phyloP scores from a whole-genome alignment of 345 rosid genomes.

The Clarkia xantiana region DNA sequence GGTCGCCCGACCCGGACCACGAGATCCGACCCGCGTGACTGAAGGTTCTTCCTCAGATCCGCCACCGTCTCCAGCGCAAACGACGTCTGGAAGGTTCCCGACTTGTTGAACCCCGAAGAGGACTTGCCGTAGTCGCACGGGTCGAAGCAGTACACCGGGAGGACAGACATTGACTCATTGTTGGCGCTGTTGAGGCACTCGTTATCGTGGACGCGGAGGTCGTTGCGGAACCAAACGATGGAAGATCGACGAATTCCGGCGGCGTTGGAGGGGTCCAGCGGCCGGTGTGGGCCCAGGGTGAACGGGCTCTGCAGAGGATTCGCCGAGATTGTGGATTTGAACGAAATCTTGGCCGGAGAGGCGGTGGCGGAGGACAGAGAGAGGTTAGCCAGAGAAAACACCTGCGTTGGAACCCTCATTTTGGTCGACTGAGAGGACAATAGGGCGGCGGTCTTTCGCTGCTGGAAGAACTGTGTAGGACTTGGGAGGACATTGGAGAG shows the following conservation, averaged over 20 bases:
- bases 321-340: constrained; percentile 71
- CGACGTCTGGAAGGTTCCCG: constrained; percentile 77
- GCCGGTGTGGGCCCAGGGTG: constrained; percentile 76
- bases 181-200: constrained; percentile 74
- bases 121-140: constrained; percentile 89
- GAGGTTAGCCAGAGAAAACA: constrained; percentile 37
- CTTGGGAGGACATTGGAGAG: constrained; percentile 28
- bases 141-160: constrained; percentile 95
- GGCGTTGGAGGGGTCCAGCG: constrained; percentile 69
- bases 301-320: constrained; percentile 75
- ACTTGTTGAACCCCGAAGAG: constrained; percentile 74
- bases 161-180: constrained; percentile 68
- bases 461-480: constrained; percentile 38
- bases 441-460: constrained; percentile 27
- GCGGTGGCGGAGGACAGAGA: constrained; percentile 49
- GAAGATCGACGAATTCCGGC: constrained; percentile 75
- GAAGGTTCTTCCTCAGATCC: constrained; percentile 80
- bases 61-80: constrained; percentile 81
- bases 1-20: constrained; percentile 82
- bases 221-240: constrained; percentile 90
- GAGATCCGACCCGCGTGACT: constrained; percentile 82
- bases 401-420: constrained; percentile 62
- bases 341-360: constrained; percentile 36
- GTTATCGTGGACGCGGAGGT: constrained; percentile 87
- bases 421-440: constrained; percentile 37